These are phyloP conservation scores for Bipolaris victoriae DNA, from an alignment of 2,329 filamentous ascomycete genomes.

Conservation along the genomic window DNA sequence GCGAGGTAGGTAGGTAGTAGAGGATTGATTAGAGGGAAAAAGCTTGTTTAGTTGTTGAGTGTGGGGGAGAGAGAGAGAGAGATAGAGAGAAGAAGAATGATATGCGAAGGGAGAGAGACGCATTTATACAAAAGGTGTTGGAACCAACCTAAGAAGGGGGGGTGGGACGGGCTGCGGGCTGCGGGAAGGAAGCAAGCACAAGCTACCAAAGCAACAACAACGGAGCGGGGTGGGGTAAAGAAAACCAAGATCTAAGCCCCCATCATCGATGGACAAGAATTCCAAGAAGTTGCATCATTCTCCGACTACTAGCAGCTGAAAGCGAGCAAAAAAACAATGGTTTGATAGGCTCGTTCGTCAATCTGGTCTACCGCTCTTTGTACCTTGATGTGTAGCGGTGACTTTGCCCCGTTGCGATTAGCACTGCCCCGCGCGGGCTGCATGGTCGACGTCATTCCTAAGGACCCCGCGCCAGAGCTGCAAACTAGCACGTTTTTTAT, in stretches of 20 bases:
- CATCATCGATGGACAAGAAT: background rate
- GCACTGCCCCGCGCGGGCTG: constrained; percentile 10
- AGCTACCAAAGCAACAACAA: background rate
- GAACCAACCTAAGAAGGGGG: background rate
- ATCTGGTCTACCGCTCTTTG: constrained; percentile 11
- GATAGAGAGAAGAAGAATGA: background rate
- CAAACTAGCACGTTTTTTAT: constrained; percentile 2
- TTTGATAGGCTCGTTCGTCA: background rate
- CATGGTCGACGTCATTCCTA: constrained; percentile 17
- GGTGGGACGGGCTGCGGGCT: background rate
- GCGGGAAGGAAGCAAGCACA: background rate
- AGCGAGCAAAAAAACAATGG: background rate
- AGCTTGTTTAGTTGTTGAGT: background rate
- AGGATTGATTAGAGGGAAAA: background rate
- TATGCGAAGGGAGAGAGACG: constrained; percentile 1
- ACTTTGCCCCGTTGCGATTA: background rate
- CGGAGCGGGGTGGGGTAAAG: background rate
- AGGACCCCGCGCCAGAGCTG: background rate
- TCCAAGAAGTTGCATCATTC: constrained; percentile 7
- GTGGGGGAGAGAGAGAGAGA: too few species aligned
- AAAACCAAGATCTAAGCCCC: constrained; percentile 14
- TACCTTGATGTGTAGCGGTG: constrained; percentile 16
- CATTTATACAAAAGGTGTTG: constrained; percentile 20
- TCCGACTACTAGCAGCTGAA: too few species aligned
- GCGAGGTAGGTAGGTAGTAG: background rate